Base-by-base conservation (phyloP, 495 filamentous ascomycete species). In the Aspergillus taichungensis region DNA sequence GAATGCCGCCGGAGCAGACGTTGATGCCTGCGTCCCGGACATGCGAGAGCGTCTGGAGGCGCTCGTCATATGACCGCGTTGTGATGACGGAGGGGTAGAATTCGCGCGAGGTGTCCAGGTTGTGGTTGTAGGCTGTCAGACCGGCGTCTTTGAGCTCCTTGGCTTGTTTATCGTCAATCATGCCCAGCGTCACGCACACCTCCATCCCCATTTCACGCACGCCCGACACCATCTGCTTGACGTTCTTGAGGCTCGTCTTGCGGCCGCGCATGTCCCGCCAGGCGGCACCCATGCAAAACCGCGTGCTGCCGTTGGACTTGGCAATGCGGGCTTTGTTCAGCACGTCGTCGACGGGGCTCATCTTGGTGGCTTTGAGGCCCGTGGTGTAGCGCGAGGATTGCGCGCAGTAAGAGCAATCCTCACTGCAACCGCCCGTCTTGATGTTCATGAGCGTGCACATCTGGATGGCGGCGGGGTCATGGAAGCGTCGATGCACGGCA, bases 391-490 rank as follows among this genome's bases (percentile, higher is more conserved):
- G 81, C 12, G 82, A 85, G 7, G 85, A 88, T 61, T 94, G 87
- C 6, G 87, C 85, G 62, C 87, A 94, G 73, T 91, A 94, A 28
- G 80, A 83, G 59, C 87, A 94, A 67, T 94, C 87, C 60, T 91
- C 87, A 56, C 75, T 81, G 63, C 87, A 94, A 24, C 87, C 87
- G 38, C 87, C 87, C n/a, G 86, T 91, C 53, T 92, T 94, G 74
- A 94, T 94, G 73, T 89, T 91, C 83, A 91, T 88, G 42, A 94
- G 71, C 2, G 87, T 94, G 71, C 87, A 91, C 69, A 91, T 84
- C 59, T 94, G 87, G 58, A 94, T 82, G 6, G 82, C 75, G 30
- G 78, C 66, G 31, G 87, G 85, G 61, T 81, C 74, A 66, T 91
- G 87, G 68, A 90, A 90, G 46, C 81, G 80, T 29, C 85, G 77